Base-by-base conservation (phyloP, 768 basidiomycete genomes). In the Dentipellis fragilis region DNA sequence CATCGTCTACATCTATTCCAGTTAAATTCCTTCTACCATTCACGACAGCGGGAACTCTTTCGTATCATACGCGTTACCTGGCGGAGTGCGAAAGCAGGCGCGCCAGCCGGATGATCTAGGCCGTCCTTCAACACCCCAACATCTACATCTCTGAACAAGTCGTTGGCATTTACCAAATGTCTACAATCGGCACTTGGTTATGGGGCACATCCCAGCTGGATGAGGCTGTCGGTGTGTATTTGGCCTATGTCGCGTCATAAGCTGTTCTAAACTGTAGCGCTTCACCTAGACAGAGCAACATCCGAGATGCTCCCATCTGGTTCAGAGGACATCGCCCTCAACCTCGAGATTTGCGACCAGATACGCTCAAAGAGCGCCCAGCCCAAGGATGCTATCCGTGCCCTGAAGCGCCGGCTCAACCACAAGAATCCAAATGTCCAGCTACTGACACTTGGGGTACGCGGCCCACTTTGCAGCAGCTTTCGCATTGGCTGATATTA, bases 361-460 rank as follows among this genome's bases (percentile, higher is more conserved):
- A 93, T 99, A 67, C 83, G 93, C 54, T 91, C 91, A 6, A 94
- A 95, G 74, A 81, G 87, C 42, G 85, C 87, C 0, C 79, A 81
- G 16, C 84, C 94, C 16, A 88, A 87, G 71, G 84, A 87, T 58
- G 87, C 95, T 4, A 89, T 93, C 85, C 86, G 86, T 56, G 82
- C 87, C 17, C 75, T 99, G 65, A 93, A 93, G 71, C 80, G 85
- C 22, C 80, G 94, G 51, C 74, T 98, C 51, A 85, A 86, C 64
- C 90, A 95, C 72, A 89, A 88, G 80, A 99, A 99, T 68, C 93
- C 93, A 0, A 95, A 98, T 63, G 93, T 95, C 8, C 92, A 93
- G 70, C 75, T 94, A 34, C 75, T 93, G 56, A 82, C 92, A n/a
- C 78, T 96, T 11, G 76, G 80, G 10, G 93, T 95, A 67, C 64